Evolutionary conservation across 306 rosid species (phyloP), one percentile per base, ranked within the genome.

Genomic region (Lagenaria siceraria): DNA sequence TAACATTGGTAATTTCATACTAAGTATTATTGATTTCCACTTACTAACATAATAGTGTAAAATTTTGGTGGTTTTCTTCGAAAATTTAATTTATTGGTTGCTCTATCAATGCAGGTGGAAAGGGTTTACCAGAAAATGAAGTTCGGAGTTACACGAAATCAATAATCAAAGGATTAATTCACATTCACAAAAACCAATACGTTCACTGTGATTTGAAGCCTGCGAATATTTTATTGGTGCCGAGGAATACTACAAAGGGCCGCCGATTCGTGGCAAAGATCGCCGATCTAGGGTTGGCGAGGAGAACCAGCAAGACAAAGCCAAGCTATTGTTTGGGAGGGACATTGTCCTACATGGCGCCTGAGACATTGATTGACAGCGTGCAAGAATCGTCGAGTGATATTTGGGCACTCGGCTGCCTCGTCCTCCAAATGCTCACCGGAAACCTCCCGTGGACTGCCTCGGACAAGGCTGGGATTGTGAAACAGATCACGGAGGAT

Each of bases 141-240:
- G 82, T 79, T 79, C 63, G 56, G 48, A 49, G 58, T 10, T 68
- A 75, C 48, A 79, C 85, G 2, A 79, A 13, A 24, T 68, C 80
- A 0, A 83, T 79, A 21, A 79, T 83, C 31, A 77, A 59, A 76
- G 85, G 85, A 14, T 18, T 83, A 1, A n/a, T 27, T 49, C 82
- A 83, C 33, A 52, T 83, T 60, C 83, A 79, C 36, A 24, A n/a
- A 18, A 15, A 36, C 1, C 61, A 73, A 25, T 83, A 64, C 5
- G 75, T 79, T 33, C 85, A 83, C 22, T 83, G 85, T 40, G 83
- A 83, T 79, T 68, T 83, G 77, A 83, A 83, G 80, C 85, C 85
- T 0, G 69, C 24, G 8, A 83, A 83, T 63, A 77, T 79, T 24
- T 15, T 83, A 40, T 77, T 83, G 36, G 51, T 83, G 60, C 43